These are phyloP conservation scores for Fennellomyces sp. DNA, from an alignment of 371 early-diverging fungal genomes.

Conservation along the genomic window DNA sequence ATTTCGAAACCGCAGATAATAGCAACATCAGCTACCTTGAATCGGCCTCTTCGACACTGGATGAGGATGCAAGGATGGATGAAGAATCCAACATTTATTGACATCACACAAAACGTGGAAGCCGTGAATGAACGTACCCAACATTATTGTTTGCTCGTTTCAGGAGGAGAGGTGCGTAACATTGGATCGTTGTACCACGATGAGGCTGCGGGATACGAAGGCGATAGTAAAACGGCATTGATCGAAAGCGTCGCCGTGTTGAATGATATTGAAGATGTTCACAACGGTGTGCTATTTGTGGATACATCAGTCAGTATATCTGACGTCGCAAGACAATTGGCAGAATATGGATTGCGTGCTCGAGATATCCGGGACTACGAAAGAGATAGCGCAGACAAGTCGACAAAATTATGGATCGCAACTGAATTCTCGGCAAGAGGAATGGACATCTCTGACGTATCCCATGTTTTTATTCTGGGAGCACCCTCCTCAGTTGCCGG, in stretches of 20 bases:
- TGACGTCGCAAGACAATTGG: constrained; percentile 27
- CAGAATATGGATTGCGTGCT: constrained; percentile 22
- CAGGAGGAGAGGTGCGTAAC: constrained; percentile 55
- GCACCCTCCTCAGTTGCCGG: constrained; percentile 60
- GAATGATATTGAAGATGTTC: constrained; percentile 50
- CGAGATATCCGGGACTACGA: constrained; percentile 31
- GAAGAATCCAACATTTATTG: constrained; percentile 61
- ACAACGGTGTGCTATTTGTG: constrained; percentile 67
- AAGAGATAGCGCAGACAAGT: not conserved
- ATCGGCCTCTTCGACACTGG: constrained; percentile 63
- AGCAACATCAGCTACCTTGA: constrained; percentile 76
- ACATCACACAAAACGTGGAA: constrained; percentile 41
- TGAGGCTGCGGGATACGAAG: constrained; percentile 57
- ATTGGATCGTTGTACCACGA: constrained; percentile 22
- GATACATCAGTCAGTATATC: constrained; percentile 24
- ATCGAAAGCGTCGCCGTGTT: constrained; percentile 62
- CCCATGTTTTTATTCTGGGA: constrained; percentile 86
- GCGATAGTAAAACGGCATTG: constrained; percentile 26
- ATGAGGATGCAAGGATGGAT: constrained; percentile 59
- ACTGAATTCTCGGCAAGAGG: constrained; percentile 87
- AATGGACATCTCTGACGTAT: constrained; percentile 83
- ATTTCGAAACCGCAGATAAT: constrained; percentile 54
- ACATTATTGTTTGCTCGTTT: constrained; percentile 66
- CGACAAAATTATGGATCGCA: constrained; percentile 55
- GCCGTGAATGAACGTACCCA: not conserved